These are phyloP conservation scores for Mrakia hoshinonis DNA, from an alignment of 768 basidiomycete species.

Conservation along the genomic window DNA sequence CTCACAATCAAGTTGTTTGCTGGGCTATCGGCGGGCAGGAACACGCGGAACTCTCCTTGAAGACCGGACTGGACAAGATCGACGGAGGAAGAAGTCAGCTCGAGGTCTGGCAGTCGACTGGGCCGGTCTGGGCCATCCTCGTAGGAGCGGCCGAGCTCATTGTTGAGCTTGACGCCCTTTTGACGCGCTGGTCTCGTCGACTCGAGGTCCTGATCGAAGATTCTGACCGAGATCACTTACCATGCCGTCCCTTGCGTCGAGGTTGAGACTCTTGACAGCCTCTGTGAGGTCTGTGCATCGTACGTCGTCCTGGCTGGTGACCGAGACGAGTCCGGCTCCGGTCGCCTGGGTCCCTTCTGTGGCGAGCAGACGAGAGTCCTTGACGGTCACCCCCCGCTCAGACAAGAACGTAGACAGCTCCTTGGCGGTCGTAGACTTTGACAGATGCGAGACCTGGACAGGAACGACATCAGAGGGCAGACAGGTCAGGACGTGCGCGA, in stretches of 20 bases:
- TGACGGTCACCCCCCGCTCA: not conserved
- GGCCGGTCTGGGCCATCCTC: no score
- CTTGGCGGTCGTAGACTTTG: not conserved
- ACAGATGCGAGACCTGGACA: not conserved
- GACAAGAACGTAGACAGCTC: not conserved
- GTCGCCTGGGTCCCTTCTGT: not conserved
- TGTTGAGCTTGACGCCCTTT: no score
- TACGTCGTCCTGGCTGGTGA: not conserved
- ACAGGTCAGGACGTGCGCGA: not conserved
- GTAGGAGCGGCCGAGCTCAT: not conserved
- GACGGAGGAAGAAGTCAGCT: not conserved
- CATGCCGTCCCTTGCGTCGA: not conserved
- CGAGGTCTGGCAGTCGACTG: not conserved
- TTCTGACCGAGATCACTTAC: not conserved
- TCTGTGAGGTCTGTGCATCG: not conserved
- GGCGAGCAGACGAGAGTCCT: not conserved
- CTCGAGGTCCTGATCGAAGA: no score
- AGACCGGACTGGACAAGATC: not conserved
- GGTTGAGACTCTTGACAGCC: not conserved
- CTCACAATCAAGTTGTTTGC: not conserved
- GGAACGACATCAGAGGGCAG: not conserved
- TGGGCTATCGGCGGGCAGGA: not conserved
- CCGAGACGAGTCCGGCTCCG: not conserved
- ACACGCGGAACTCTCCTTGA: not conserved
- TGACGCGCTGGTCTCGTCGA: no score